These are phyloP conservation scores for Colletotrichum sp. DNA, from an alignment of 2,329 filamentous ascomycete species.

Conservation along the genomic window DNA sequence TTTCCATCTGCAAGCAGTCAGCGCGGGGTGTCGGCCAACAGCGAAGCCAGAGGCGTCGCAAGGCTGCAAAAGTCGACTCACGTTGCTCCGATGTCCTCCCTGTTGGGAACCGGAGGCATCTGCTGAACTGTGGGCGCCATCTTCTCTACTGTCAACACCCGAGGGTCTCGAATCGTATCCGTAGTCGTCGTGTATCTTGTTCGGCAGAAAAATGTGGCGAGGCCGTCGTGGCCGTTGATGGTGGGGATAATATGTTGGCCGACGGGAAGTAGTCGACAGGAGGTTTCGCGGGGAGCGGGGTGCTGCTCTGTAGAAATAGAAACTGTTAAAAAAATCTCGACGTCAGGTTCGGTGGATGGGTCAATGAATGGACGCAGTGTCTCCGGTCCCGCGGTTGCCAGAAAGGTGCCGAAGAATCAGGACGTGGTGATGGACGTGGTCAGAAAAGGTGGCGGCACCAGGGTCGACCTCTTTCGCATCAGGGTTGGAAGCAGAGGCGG, in stretches of 20 bases:
- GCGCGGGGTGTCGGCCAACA: constrained; percentile 9
- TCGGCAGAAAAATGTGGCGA: background rate
- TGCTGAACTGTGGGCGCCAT: constrained; percentile 40
- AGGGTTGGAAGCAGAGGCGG: background rate
- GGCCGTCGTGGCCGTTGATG: constrained; percentile 21
- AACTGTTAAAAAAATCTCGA: background rate
- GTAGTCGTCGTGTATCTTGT: constrained; percentile 14
- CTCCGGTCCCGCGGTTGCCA: background rate
- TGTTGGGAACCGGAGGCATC: constrained; percentile 65
- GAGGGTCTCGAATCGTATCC: constrained; percentile 12
- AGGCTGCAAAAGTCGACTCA: constrained; percentile 28
- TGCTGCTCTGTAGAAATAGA: background rate
- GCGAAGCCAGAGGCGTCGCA: background rate
- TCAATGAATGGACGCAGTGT: background rate
- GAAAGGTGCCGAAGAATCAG: background rate
- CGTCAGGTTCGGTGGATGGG: background rate
- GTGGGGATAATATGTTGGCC: constrained; percentile 12
- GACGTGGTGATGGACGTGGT: background rate
- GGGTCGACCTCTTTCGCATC: background rate
- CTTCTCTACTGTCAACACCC: constrained; percentile 37
- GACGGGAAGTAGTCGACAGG: background rate
- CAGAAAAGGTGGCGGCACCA: background rate
- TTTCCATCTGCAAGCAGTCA: constrained; percentile 69
- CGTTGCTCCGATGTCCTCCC: constrained; percentile 64
- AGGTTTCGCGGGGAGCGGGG: constrained; percentile 1